phyloP scores from a whole-genome alignment of 495 filamentous ascomycete genomes.

The Darksidea phi region DNA sequence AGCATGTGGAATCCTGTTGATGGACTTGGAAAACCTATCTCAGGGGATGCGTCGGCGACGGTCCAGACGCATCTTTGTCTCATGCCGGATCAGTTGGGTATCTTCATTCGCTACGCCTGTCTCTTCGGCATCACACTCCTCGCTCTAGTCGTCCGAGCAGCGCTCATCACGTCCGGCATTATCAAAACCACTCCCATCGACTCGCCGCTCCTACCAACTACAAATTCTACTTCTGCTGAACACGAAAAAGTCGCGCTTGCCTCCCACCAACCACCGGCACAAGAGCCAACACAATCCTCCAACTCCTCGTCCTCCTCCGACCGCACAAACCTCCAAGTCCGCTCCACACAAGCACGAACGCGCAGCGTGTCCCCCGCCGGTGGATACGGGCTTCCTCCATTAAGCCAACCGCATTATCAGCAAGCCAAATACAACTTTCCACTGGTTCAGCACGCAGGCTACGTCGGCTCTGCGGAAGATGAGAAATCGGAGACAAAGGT shows the following conservation, averaged over 20 bases:
- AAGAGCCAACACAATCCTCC: slow-evolving; percentile 12
- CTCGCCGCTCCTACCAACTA: slow-evolving; percentile 20
- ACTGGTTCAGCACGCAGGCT: slow-evolving; percentile 36
- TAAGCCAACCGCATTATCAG: not conserved
- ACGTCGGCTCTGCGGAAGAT: slow-evolving; percentile 24
- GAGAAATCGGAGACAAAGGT: not conserved
- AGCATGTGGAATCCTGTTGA: slow-evolving; percentile 91
- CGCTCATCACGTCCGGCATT: slow-evolving; percentile 46
- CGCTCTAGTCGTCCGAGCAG: slow-evolving; percentile 60
- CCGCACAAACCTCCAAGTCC: slow-evolving; percentile 25
- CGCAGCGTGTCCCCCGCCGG: slow-evolving; percentile 30
- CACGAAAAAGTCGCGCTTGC: slow-evolving; percentile 29
- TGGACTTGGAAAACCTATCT: slow-evolving; percentile 56
- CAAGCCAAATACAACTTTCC: slow-evolving; percentile 31
- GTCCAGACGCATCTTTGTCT: slow-evolving; percentile 88
- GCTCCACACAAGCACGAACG: slow-evolving; percentile 25
- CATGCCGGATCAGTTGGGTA: slow-evolving; percentile 79
- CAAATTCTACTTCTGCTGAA: slow-evolving; percentile 30
- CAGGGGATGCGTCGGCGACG: slow-evolving; percentile 47
- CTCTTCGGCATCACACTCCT: slow-evolving; percentile 61
- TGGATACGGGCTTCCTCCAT: slow-evolving; percentile 33
- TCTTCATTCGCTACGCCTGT: slow-evolving; percentile 73
- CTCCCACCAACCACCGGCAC: slow-evolving; percentile 1
- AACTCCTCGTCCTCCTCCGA: slow-evolving; percentile 34
- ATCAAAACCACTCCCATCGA: slow-evolving; percentile 6